These are phyloP conservation scores for Colletotrichum sansevieriae DNA, from an alignment of 2,329 filamentous ascomycete species.

Conservation along the genomic window DNA sequence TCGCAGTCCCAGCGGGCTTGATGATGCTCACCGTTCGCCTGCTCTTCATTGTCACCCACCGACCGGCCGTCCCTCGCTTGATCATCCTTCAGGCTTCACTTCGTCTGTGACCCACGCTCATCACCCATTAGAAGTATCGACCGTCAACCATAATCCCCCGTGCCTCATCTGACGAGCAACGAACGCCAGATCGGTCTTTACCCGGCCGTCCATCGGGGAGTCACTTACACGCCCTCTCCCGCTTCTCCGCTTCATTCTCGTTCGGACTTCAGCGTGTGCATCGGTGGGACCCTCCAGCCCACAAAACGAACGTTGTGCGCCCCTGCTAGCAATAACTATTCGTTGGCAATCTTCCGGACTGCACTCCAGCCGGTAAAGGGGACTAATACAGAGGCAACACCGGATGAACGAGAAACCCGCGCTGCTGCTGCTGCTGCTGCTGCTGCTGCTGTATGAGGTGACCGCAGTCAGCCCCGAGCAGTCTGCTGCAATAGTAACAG, in stretches of 20 bases:
- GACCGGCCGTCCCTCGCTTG: neutral
- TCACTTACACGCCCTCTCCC: neutral
- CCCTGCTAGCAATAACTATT: conserved; percentile 6
- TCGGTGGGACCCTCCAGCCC: conserved; percentile 21
- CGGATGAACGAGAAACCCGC: conserved; percentile 1
- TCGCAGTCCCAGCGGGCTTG: neutral
- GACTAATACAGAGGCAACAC: conserved; percentile 6
- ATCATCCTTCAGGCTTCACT: neutral
- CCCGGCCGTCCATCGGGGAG: conserved; percentile 32
- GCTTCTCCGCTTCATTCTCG: conserved; percentile 18
- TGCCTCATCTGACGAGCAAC: conserved; percentile 11
- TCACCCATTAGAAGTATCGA: too few species aligned
- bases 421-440: neutral
- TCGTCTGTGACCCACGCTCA: neutral
- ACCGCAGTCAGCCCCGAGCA: neutral
- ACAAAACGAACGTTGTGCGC: conserved; percentile 25
- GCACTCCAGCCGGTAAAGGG: neutral
- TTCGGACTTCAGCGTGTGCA: conserved; percentile 10
- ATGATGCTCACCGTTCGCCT: conserved; percentile 14
- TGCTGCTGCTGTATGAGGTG: neutral
- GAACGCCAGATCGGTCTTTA: conserved; percentile 19
- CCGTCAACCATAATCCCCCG: neutral
- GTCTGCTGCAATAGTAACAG: conserved; percentile 3
- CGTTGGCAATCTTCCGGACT: too few species aligned
- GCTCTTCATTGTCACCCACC: neutral